Evolutionary conservation across 805 yeast genomes (phyloP).

Genomic region (Teunomyces aglyptinius): DNA sequence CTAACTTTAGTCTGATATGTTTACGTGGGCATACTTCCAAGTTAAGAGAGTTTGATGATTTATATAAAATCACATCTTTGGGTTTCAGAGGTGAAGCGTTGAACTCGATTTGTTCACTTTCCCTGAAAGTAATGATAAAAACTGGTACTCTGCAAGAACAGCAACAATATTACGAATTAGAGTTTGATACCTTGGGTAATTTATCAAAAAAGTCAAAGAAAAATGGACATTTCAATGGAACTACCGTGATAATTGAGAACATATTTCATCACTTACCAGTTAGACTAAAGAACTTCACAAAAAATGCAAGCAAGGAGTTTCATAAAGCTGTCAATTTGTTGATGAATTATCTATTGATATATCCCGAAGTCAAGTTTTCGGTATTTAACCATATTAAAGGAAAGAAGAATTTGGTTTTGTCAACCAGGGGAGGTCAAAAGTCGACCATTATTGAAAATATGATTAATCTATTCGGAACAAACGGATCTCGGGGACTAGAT

Average conservation of each 20-base stretch:
- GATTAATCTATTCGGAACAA: conserved; percentile 67
- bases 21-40: conserved; percentile 70
- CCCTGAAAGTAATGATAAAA: conserved; percentile 42
- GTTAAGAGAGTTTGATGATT: conserved; percentile 52
- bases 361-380: conserved; percentile 55
- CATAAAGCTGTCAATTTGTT: conserved; percentile 60
- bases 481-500: conserved; percentile 56
- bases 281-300: conserved; percentile 67
- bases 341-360: conserved; percentile 66
- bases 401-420: conserved; percentile 53
- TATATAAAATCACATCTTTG: conserved; percentile 48
- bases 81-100: conserved; percentile 86
- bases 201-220: conserved; percentile 34
- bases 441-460: conserved; percentile 48
- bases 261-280: conserved; percentile 78
- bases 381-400: conserved; percentile 48
- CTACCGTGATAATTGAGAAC: conserved; percentile 55
- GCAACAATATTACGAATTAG: conserved; percentile 59
- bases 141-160: conserved; percentile 49
- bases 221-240: conserved; percentile 63
- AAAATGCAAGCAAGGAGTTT: conserved; percentile 69
- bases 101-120: conserved; percentile 62
- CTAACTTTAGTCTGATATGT: conserved; percentile 55
- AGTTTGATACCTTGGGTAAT: conserved; percentile 55
- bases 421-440: conserved; percentile 55